phyloP scores from a whole-genome alignment of 805 yeast genomes.

The Wickerhamomyces ciferrii region DNA sequence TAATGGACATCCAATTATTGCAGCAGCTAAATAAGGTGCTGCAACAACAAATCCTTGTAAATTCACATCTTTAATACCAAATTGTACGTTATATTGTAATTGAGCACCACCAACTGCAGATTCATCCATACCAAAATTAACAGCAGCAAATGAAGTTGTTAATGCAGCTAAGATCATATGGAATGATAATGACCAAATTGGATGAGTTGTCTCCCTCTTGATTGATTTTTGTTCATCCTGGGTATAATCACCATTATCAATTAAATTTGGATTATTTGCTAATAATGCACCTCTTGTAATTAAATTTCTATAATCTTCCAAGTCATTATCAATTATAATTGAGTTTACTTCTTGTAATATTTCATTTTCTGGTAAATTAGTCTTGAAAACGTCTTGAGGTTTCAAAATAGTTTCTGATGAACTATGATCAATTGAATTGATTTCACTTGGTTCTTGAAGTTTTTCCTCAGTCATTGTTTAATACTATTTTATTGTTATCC shows the following conservation, averaged over 20 bases:
- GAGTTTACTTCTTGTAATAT: too few species aligned
- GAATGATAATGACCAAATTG: constrained; percentile 41
- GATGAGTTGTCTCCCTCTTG: constrained; percentile 41
- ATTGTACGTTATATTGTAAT: constrained; percentile 41
- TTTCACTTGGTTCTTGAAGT: too few species aligned
- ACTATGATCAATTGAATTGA: too few species aligned
- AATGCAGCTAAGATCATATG: constrained; percentile 56
- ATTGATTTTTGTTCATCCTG: constrained; percentile 25
- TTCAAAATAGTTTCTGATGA: too few species aligned
- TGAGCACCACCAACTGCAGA: constrained; percentile 67
- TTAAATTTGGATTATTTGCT: constrained; percentile 43
- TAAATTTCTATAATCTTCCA: constrained; percentile 25
- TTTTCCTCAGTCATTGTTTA: too few species aligned
- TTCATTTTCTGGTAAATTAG: too few species aligned
- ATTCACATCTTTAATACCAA: constrained; percentile 36
- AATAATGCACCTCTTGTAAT: constrained; percentile 50
- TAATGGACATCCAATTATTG: constrained; percentile 50
- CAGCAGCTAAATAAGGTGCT: constrained; percentile 60
- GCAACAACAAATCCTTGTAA: constrained; percentile 58
- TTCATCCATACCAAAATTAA: constrained; percentile 72
- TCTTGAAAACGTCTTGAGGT: too few species aligned
- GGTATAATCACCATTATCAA: constrained; percentile 31
- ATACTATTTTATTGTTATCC: too few species aligned
- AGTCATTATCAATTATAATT: constrained; percentile 5
- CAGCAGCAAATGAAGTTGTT: constrained; percentile 48